Base-by-base conservation (phyloP, 345 rosid genomes). In the Dipteronia sinensis region DNA sequence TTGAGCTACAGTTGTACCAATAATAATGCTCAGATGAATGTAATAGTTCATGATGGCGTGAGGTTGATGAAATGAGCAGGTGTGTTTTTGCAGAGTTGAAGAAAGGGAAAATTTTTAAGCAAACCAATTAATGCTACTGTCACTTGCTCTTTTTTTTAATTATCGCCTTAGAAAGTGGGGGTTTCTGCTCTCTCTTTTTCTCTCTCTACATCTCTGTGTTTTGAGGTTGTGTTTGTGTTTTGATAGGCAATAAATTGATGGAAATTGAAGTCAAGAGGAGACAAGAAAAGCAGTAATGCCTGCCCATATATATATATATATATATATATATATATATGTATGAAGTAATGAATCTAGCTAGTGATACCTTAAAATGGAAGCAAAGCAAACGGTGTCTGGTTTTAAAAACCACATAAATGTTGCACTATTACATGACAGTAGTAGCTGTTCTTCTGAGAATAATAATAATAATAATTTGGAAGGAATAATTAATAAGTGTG, bases 361-460 rank as follows among this genome's bases (percentile, higher is more conserved):
- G 13, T n/a, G 64, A 59, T 59, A 74, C 79, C 84, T 70, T 82
- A 74, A 74, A 78, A 42, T 58, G 79, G 79, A 82, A 82, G 81
- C 78, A 82, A 78, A 59, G 63, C 22, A 22, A 42, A 59, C 2
- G 49, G 49, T 56, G 62, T 59, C 63, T 74, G 72, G 81, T 66
- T 46, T 62, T 34, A 71, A 15, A 19, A 44, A 49, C 25, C 25
- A 65, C 53, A 15, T 17, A 19, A 5, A 6, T 20, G 9, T 49
- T 7, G 46, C 38, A 31, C 38, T 0, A 40, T 4, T 51, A 16
- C 10, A 10, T 53, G 73, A 71, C 77, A 42, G 69, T 27, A 13
- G 17, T 44, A 13, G 17, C 58, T 15, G 20, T 31, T 3, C 34
- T 31, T 0, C 5, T 4, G 38, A 4, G 3, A 4, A 27, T 27